phyloP scores from a whole-genome alignment of 805 yeast species.

The Saccharomycopsis babjevae region DNA sequence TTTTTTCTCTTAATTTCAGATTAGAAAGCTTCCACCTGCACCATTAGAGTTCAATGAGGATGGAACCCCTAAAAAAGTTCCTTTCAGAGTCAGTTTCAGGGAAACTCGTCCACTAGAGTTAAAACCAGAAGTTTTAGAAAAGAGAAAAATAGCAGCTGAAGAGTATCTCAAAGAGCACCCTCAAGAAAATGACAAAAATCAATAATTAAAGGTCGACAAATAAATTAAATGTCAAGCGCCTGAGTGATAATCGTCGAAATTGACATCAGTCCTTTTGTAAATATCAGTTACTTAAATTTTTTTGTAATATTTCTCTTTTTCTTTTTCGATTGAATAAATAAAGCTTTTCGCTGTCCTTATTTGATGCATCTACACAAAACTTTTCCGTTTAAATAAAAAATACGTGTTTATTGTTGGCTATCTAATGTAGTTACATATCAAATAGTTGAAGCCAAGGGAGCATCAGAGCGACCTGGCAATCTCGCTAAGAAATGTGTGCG shows the following conservation, averaged over 20 bases:
- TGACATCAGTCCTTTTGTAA: no score
- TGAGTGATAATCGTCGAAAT: no score
- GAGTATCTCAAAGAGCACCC: slow-evolving; percentile 2
- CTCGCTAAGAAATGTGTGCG: slow-evolving; percentile 5
- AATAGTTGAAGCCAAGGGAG: not conserved
- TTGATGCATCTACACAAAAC: no score
- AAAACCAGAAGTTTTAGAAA: slow-evolving; percentile 26
- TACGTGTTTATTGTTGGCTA: no score
- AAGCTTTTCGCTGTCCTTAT: no score
- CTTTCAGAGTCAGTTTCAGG: slow-evolving; percentile 28
- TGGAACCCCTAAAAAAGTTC: slow-evolving; percentile 29
- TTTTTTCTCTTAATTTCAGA: slow-evolving; percentile 24
- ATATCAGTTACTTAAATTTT: no score
- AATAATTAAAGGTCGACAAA: not conserved
- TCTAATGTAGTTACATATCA: no score
- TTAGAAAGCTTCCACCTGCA: slow-evolving; percentile 26
- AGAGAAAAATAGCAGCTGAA: slow-evolving; percentile 5
- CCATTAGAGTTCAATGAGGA: slow-evolving; percentile 32
- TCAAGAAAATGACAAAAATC: not conserved
- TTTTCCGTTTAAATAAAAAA: no score
- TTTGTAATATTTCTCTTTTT: no score
- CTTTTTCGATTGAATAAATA: no score
- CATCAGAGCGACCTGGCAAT: slow-evolving; percentile 7
- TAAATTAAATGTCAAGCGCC: not conserved
- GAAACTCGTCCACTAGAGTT: slow-evolving; percentile 31